A percentile compares a stretch with the other conserved stretches of the same genome.
Conservation (phyloP, 2,329 filamentous ascomycete species). For the Cladophialophora bantiana region DNA sequence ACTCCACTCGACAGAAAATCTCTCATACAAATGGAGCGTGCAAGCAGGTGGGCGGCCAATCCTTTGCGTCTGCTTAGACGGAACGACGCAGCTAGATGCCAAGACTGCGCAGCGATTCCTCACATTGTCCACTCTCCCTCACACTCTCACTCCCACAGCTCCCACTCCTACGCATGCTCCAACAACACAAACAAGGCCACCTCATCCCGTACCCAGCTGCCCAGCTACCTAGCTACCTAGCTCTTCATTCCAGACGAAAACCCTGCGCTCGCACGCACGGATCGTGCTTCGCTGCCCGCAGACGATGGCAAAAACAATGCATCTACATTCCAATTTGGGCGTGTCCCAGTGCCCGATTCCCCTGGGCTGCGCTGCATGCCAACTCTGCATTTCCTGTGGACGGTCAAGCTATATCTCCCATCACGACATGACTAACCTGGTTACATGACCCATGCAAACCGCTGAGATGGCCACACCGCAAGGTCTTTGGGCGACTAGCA, state of each 20-base stretch:
- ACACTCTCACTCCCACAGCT: not conserved
- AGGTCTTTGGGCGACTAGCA: not conserved
- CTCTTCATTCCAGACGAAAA: not conserved
- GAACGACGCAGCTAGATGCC: not conserved
- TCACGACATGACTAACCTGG: not conserved
- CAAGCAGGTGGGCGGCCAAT: not conserved
- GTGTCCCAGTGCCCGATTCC: not conserved
- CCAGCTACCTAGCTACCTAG: not conserved
- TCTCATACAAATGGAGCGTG: conserved; percentile 7
- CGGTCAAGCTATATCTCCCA: not conserved
- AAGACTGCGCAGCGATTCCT: not conserved
- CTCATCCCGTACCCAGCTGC: not conserved
- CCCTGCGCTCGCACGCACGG: not conserved
- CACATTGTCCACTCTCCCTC: not conserved
- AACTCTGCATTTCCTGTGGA: not conserved
- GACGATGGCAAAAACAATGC: not conserved
- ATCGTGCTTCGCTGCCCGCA: not conserved
- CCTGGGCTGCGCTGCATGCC: too few relatives aligned
- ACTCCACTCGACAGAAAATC: conserved; percentile 18
- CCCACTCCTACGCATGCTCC: not conserved
- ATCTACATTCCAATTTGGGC: not conserved
- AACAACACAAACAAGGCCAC: not conserved
- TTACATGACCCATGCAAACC: not conserved
- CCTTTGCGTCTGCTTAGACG: not conserved
- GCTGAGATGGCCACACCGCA: conserved; percentile 3